Evolutionary conservation across 225 moss, liverwort and hornwort species (phyloP).

Genomic region (Pleurozium schreberi): DNA sequence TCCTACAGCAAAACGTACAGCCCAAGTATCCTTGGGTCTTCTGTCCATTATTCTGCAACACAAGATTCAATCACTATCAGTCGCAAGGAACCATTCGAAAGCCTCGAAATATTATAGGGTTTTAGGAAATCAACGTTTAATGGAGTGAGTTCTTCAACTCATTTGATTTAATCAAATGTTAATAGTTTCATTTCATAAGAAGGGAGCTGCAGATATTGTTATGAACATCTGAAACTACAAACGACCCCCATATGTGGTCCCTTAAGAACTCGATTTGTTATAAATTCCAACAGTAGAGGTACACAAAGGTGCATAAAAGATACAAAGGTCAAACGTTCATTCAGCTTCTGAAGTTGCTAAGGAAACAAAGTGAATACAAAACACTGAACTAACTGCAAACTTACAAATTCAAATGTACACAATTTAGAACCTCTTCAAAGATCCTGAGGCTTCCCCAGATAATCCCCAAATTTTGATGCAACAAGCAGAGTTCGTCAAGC

Average conservation of each 20-base stretch:
- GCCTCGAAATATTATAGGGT: not conserved
- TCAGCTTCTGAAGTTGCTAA: not conserved
- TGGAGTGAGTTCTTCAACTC: not conserved
- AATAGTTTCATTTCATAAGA: not conserved
- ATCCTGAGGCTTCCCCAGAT: not conserved
- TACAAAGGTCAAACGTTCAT: not conserved
- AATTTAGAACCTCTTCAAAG: not conserved
- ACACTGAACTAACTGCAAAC: not conserved
- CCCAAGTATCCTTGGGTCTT: conserved; percentile 95
- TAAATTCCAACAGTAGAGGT: not conserved
- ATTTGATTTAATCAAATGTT: not conserved
- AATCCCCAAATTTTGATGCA: not conserved
- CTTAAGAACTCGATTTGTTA: not conserved
- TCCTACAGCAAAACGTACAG: conserved; percentile 83
- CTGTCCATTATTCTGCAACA: conserved; percentile 68
- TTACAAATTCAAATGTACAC: not conserved
- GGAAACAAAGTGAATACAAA: not conserved
- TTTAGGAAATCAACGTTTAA: not conserved
- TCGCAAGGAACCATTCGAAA: not conserved
- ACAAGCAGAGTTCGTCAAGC: not conserved
- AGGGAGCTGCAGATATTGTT: not conserved
- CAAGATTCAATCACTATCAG: not conserved
- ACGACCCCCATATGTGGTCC: not conserved
- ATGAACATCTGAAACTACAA: not conserved
- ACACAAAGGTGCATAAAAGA: not conserved